Conservation (phyloP, 2,329 filamentous ascomycete genomes). For the Xylaria sp. region DNA sequence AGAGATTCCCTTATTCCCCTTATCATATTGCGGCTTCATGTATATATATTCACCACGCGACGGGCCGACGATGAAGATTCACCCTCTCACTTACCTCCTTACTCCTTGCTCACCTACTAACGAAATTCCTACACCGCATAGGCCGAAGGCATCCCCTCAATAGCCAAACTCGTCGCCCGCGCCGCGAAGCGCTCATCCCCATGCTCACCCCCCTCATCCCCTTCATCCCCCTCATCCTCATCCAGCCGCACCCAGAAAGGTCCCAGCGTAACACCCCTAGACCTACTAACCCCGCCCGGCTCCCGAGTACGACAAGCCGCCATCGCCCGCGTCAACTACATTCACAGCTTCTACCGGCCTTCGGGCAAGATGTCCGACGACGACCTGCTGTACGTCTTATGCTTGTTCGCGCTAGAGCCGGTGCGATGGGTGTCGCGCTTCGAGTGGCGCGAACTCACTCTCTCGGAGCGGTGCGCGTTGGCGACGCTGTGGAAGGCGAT, state of each 20-base stretch:
- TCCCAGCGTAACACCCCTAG: background rate
- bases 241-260: background rate
- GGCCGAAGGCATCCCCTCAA: slow-evolving; percentile 24
- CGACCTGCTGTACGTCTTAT: slow-evolving; percentile 25
- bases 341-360: slow-evolving; percentile 23
- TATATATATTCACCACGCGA: too few species aligned
- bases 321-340: slow-evolving; percentile 19
- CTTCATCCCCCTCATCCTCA: too few species aligned
- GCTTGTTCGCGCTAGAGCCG: slow-evolving; percentile 12
- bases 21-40: too few species aligned
- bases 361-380: slow-evolving; percentile 24
- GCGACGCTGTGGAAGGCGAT: slow-evolving; percentile 21
- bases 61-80: too few species aligned
- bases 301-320: slow-evolving; percentile 2
- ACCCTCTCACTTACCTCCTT: background rate
- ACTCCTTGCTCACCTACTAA: too few species aligned
- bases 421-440: slow-evolving; percentile 16
- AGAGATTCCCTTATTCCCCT: too few species aligned
- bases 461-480: slow-evolving; percentile 18
- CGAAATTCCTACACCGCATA: background rate
- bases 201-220: too few species aligned
- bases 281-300: slow-evolving; percentile 9
- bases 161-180: slow-evolving; percentile 17
- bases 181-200: slow-evolving; percentile 7
- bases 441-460: slow-evolving; percentile 12